Evolutionary conservation across 805 yeast species (phyloP).

Genomic region (Debaryomyces hansenii): DNA sequence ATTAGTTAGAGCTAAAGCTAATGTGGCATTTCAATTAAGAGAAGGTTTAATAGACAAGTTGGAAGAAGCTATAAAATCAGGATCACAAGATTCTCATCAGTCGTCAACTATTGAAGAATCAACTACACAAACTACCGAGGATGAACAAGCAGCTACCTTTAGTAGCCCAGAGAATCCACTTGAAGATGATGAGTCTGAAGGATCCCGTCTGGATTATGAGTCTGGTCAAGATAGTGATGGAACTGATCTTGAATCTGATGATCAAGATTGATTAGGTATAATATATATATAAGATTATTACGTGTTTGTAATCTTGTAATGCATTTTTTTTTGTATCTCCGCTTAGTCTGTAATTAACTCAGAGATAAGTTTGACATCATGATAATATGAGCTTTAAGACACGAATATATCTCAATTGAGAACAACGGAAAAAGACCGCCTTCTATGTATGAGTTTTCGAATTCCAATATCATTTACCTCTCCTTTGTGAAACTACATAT

Average conservation of each 20-base stretch:
- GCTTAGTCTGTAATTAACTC: no score
- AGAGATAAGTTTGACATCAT: no score
- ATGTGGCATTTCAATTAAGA: slow-evolving; percentile 41
- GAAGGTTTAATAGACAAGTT: slow-evolving; percentile 23
- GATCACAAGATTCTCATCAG: neutral
- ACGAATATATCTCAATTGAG: no score
- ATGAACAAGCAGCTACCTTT: neutral
- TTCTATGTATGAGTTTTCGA: no score
- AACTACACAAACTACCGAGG: neutral
- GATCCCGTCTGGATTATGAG: neutral
- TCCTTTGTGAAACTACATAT: no score
- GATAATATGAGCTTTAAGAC: no score
- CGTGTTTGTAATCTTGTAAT: no score
- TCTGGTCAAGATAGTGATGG: neutral
- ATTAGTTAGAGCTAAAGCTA: slow-evolving; percentile 43
- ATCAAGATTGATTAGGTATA: neutral
- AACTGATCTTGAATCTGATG: neutral
- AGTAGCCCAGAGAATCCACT: neutral
- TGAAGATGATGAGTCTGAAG: neutral
- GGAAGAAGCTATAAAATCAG: slow-evolving; percentile 5
- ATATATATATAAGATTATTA: no score
- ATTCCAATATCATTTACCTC: no score
- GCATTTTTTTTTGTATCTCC: no score
- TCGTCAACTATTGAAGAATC: neutral
- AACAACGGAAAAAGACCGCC: no score